Evolutionary conservation across 176 grass and related monocot genomes (phyloP), one percentile per base, ranked within the genome.

Genomic region (Neostapfia colusana): DNA sequence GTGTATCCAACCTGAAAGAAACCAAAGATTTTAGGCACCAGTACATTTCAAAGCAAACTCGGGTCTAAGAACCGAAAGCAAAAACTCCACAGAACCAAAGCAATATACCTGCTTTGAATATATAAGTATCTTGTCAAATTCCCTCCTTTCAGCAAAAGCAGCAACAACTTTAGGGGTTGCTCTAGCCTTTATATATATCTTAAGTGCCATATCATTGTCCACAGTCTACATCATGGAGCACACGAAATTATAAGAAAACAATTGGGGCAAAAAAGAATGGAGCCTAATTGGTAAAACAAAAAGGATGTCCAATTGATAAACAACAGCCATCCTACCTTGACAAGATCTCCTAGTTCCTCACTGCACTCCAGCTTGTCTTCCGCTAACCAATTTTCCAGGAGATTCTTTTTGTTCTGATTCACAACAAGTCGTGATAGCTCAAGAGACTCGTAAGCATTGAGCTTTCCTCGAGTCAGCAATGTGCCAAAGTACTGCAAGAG

Each of bases 401-500:
- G 91, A 45, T 97, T 97, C 79, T 93, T 93, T 90, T 97, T 93
- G 82, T 93, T 97, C 86, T 97, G 91, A 84, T 97, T 97, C 26
- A 93, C 94, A 70, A 97, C 91, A 68, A 97, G 91, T 49, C 91
- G 89, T 84, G 91, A 97, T 65, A 97, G 73, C 75, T 89, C 89
- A 64, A 93, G 85, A 57, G 91, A 97, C 55, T 97, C 94, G 10
- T 84, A 97, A 65, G 89, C 88, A 81, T 93, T 97, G 75, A 97
- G 94, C 82, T 97, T 93, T 82, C 94, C 94, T 89, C 83, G 83
- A 65, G 94, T 93, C 59, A 97, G 76, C 62, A 93, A 77, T 76
- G 89, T 93, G 42, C 89, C 94, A 37, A 93, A 97, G 65, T 97
- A 97, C 75, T 93, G 90, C 69, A 93, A 82, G 4, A 97, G 86